Base-by-base conservation (phyloP, 441 rosid genomes). In the Gossypium lobatum region DNA sequence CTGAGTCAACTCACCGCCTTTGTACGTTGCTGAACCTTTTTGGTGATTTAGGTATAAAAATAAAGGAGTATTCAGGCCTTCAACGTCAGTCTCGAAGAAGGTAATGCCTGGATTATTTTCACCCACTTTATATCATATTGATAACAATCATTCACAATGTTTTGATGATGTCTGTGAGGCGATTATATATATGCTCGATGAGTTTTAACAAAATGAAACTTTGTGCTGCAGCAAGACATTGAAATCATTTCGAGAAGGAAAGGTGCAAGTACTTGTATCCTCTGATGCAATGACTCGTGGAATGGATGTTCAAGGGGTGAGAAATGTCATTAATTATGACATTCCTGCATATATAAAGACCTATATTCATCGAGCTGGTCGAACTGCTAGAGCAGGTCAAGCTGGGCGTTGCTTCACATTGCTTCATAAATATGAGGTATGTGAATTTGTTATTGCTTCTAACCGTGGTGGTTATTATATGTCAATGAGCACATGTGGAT, bases 251-350 rank as follows among this genome's bases (percentile, higher is more conserved):
- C 83, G 93, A 16, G 87, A 88, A 80, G 96, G 98, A 13, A 85
- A 90, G 59, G 75, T 88, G 50, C 97, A 93, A 79, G 95, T 95
- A 74, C 98, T 91, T 80, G 97, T 93, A 80, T 88, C 97, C 68
- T 90, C 97, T 17, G 99, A 95, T 87, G 96, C 97, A 18, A 84
- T 95, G 91, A 88, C 97, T 53, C 97, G 97, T 77, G 99, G 99
- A 76, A 93, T 91, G 94, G 98, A 95, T 78, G 97, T 92, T 71
- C 91, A 90, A 83, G 97, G 95, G 70, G 97, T 95, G 81, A 85
- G 86, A 80, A 90, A 89, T 85, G 97, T 92, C 25, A 79, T 92
- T 59, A 95, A 95, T 73, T 93, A 93, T 78, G 97, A 95, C 74
- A 88, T 86, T 91, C 97, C 99, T 71, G 72, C 87, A 1, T 88